Conservation (phyloP, 805 yeast species). For the Kodamaea restingae region DNA sequence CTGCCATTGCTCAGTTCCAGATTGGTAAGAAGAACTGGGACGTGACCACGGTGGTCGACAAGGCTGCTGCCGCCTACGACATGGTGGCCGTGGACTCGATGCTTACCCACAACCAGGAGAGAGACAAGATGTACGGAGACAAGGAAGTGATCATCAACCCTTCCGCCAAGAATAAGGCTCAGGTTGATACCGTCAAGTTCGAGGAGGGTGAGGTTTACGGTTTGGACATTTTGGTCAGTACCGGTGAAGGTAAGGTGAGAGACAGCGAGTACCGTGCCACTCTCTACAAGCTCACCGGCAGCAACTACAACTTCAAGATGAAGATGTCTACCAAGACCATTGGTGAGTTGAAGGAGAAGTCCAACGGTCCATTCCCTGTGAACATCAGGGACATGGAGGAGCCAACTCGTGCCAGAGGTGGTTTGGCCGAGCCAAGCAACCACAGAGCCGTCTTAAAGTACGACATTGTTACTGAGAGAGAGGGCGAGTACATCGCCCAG, state of each 20-base stretch:
- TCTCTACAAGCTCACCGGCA: slow-evolving; percentile 68
- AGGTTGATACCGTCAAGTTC: slow-evolving; percentile 60
- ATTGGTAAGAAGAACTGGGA: slow-evolving; percentile 72
- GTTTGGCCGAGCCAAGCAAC: slow-evolving; percentile 66
- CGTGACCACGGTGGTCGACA: slow-evolving; percentile 61
- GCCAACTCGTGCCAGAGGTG: slow-evolving; percentile 68
- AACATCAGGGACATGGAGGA: slow-evolving; percentile 62
- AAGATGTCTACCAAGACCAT: slow-evolving; percentile 64
- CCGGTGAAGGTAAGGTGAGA: slow-evolving; percentile 67
- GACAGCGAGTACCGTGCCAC: slow-evolving; percentile 58
- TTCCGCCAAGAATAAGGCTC: slow-evolving; percentile 57
- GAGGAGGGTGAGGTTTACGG: slow-evolving; percentile 78
- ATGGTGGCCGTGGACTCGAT: slow-evolving; percentile 68
- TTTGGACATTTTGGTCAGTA: slow-evolving; percentile 63
- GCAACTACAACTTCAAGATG: slow-evolving; percentile 63
- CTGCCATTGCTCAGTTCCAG: slow-evolving; percentile 64
- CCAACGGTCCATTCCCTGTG: slow-evolving; percentile 62
- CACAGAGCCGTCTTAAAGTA: slow-evolving; percentile 66
- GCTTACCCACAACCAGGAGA: slow-evolving; percentile 68
- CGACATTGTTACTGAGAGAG: slow-evolving; percentile 64
- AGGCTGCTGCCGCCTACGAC: slow-evolving; percentile 57
- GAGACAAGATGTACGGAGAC: slow-evolving; percentile 66
- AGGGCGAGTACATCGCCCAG: slow-evolving; percentile 64
- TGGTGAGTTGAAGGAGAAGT: slow-evolving; percentile 63
- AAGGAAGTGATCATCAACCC: slow-evolving; percentile 77